Conservation (phyloP, 2,329 filamentous ascomycete species). For the Lasiodiplodia hormozganensis region DNA sequence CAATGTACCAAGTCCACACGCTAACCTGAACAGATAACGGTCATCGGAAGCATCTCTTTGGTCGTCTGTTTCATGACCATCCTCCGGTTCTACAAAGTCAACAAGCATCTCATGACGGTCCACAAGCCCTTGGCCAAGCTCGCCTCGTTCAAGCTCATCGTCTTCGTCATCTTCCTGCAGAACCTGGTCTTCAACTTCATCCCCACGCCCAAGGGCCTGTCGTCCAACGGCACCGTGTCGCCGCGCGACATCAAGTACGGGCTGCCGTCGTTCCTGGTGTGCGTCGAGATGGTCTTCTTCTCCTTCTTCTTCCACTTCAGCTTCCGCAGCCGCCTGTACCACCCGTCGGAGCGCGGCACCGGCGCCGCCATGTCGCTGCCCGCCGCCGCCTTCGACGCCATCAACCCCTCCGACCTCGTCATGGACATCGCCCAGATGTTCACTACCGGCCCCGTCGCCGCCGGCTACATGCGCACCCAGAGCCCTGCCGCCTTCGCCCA, state of each 20-base stretch:
- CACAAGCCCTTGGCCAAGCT: slow-evolving; percentile 35
- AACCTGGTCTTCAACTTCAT: slow-evolving; percentile 37
- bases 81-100: slow-evolving; percentile 34
- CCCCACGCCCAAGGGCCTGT: slow-evolving; percentile 31
- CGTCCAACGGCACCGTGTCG: slow-evolving; percentile 3
- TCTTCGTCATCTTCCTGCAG: slow-evolving; percentile 38
- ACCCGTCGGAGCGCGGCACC: neutral
- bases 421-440: slow-evolving; percentile 5
- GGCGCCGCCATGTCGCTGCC: neutral
- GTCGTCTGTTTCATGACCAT: slow-evolving; percentile 34
- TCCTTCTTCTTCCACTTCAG: slow-evolving; percentile 38
- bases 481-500: neutral
- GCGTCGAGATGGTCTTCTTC: slow-evolving; percentile 37
- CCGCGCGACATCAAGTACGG: slow-evolving; percentile 38
- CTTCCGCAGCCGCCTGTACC: slow-evolving; percentile 33
- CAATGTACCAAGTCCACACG: slow-evolving; percentile 18
- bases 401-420: neutral
- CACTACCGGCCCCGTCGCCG: neutral
- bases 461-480: neutral
- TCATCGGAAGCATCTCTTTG: slow-evolving; percentile 32
- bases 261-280: slow-evolving; percentile 35
- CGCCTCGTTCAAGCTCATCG: slow-evolving; percentile 39
- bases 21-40: slow-evolving; percentile 34
- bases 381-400: neutral
- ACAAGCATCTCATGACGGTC: slow-evolving; percentile 31